Base-by-base conservation (phyloP, 257 asterid species). In the Solanum habrochaites region DNA sequence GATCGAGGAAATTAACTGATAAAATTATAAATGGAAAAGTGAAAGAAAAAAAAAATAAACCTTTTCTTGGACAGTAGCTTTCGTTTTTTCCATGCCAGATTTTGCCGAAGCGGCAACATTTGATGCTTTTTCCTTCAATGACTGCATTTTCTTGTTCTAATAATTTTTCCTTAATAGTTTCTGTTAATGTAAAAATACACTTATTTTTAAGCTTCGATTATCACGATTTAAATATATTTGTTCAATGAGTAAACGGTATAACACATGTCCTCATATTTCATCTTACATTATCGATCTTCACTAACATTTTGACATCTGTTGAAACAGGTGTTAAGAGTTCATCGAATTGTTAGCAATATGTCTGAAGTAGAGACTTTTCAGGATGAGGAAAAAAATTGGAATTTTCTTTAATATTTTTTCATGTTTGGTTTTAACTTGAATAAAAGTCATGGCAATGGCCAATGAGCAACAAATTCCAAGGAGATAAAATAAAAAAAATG, bases 61-160 rank as follows among this genome's bases (percentile, higher is more conserved):
- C 98, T 94, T 93, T 85, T 93, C 98, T 88, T 90, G 95, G 7
- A 88, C 90, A 85, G 86, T 86, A 74, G 98, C 98, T 84, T 88
- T 95, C 58, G 98, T 89, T 71, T 95, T 95, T 7, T 92, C 98
- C 92, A 92, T 83, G 88, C 98, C 98, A 13, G 98, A 86, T 60
- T 90, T 89, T 4, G 98, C 98, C 7, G 96, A 91, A 29, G 98
- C 98, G 71, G 93, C 95, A 5, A 90, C 77, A 73, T 94, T 93
- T 9, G 94, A 88, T n/a, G 95, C 95, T 29, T 88, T 74, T 88
- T 95, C 96, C 85, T 95, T 95, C 11, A 90, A 37, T 12, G 92
- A 39, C 88, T 95, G 93, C 98, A 95, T 93, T 81, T 90, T 69
- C 5, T 62, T n/a, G 2, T 2, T 15, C 20, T 1, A 25, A 8